A percentile compares a stretch with the other conserved stretches of the same genome.
phyloP scores from a whole-genome alignment of 805 yeast genomes.

The Cyberlindnera euphorbiiphila region DNA sequence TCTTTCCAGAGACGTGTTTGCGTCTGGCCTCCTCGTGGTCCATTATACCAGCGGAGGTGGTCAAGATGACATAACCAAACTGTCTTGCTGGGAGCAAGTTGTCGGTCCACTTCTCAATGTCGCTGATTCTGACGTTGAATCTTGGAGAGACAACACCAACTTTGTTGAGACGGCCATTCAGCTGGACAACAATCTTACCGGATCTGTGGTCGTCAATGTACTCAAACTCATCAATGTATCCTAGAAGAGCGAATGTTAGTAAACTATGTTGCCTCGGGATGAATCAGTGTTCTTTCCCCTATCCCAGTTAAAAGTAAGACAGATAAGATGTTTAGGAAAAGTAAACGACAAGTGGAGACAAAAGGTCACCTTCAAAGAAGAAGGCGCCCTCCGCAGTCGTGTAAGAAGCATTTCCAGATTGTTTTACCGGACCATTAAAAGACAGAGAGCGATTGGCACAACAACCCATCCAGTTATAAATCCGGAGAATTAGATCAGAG shows the following conservation, averaged over 20 bases:
- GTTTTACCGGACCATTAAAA: constrained; percentile 94
- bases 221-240: constrained; percentile 95
- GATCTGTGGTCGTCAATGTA: constrained; percentile 98
- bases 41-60: constrained; percentile 99
- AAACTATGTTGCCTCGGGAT: too few species aligned
- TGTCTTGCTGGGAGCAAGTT: constrained; percentile 98
- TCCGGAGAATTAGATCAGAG: too few species aligned
- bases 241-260: constrained; percentile 13
- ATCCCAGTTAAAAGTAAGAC: not conserved
- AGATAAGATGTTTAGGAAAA: constrained; percentile 30
- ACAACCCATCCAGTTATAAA: constrained; percentile 98
- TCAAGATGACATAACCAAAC: constrained; percentile 94
- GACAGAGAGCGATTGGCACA: constrained; percentile 91
- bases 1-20: constrained; percentile 99
- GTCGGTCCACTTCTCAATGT: constrained; percentile 97
- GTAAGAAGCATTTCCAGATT: constrained; percentile 33
- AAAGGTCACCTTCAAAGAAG: too few species aligned
- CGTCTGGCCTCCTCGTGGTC: constrained; percentile 99
- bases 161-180: constrained; percentile 97
- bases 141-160: constrained; percentile 99
- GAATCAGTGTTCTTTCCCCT: too few species aligned
- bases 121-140: constrained; percentile 92
- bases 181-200: constrained; percentile 93
- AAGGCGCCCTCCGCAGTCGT: constrained; percentile 26
- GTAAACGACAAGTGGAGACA: constrained; percentile 30